These are phyloP conservation scores for Panaeolus papilionaceus DNA, from an alignment of 768 basidiomycete species.

Conservation along the genomic window DNA sequence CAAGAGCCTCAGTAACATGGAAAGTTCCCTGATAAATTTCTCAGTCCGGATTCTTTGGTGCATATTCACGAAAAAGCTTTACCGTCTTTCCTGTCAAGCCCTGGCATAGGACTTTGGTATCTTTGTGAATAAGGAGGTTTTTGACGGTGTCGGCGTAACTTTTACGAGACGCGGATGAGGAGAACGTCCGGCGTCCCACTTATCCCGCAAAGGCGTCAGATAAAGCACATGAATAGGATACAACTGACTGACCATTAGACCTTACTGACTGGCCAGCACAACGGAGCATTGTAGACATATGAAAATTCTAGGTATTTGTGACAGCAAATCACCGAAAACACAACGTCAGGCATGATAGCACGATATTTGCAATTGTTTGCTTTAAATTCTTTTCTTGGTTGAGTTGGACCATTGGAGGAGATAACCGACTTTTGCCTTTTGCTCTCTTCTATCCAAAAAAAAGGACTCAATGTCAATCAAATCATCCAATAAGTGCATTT, in stretches of 20 bases:
- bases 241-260: constrained; percentile 44
- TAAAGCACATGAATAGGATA: neutral
- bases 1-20: constrained; percentile 92
- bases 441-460: too few species aligned
- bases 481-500: neutral
- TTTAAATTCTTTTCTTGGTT: neutral
- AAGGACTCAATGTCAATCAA: neutral
- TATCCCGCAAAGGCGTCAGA: constrained; percentile 17
- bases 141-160: constrained; percentile 89
- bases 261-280: constrained; percentile 64
- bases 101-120: constrained; percentile 94
- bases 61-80: constrained; percentile 28
- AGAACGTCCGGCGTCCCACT: constrained; percentile 83
- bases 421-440: neutral
- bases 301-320: constrained; percentile 20
- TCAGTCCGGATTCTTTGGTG: neutral
- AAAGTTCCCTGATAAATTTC: constrained; percentile 81
- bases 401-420: neutral
- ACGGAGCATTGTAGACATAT: constrained; percentile 56
- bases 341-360: constrained; percentile 3
- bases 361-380: neutral
- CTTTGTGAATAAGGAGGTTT: constrained; percentile 92
- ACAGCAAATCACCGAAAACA: constrained; percentile 20
- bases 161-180: constrained; percentile 72
- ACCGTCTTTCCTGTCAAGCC: constrained; percentile 97